Percentiles rank a stretch among this genome's conserved stretches.
phyloP scores from a whole-genome alignment of 805 yeast species.

The Zygosaccharomyces kombuchaensis region DNA sequence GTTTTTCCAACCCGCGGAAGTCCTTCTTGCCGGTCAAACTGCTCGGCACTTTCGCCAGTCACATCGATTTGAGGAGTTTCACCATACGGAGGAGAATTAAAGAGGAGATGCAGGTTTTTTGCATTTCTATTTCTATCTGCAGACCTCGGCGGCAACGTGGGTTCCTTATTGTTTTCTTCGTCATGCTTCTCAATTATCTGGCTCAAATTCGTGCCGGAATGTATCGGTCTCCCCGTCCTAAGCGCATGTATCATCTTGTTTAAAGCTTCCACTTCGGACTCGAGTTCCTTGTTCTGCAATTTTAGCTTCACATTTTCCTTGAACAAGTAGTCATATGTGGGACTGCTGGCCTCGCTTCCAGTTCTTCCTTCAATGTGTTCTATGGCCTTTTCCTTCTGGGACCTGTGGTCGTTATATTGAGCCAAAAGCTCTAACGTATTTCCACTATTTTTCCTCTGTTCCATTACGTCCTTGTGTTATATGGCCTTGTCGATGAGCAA shows the following conservation, averaged over 20 bases:
- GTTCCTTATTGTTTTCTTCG: constrained; percentile 9
- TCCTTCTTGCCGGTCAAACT: neutral
- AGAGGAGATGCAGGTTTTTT: constrained; percentile 18
- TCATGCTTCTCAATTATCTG: constrained; percentile 4
- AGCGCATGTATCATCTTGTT: constrained; percentile 16
- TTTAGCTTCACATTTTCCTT: constrained; percentile 31
- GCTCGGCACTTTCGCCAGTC: constrained; percentile 1
- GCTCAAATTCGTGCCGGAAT: constrained; percentile 10
- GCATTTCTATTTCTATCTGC: constrained; percentile 33
- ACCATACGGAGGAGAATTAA: neutral
- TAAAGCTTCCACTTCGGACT: constrained; percentile 24
- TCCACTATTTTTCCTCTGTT: constrained; percentile 1
- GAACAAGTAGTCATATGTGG: constrained; percentile 29
- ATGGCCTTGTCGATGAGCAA: neutral
- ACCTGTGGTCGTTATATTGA: constrained; percentile 29
- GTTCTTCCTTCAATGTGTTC: constrained; percentile 27
- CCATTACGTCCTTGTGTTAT: neutral
- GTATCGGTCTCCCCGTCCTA: constrained; percentile 10
- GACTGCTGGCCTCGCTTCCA: constrained; percentile 15
- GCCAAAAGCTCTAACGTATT: constrained; percentile 28
- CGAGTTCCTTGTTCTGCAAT: constrained; percentile 25
- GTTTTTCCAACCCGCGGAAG: neutral
- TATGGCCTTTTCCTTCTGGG: constrained; percentile 27
- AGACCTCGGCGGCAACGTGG: constrained; percentile 39
- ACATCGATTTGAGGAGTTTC: constrained; percentile 11